Conservation (phyloP, 345 rosid genomes). For the Euclidium syriacum region DNA sequence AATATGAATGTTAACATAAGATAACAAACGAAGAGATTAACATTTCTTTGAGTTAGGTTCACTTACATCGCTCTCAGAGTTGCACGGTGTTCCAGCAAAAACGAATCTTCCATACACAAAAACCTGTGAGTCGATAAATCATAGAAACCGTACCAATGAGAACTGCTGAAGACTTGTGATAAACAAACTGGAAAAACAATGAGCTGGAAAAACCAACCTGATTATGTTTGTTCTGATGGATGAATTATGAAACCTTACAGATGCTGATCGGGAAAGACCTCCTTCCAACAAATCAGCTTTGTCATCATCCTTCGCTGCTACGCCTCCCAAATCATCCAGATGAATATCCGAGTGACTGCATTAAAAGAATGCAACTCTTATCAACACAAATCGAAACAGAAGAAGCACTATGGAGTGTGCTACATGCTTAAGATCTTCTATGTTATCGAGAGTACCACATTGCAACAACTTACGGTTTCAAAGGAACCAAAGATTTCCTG, state of each 20-base stretch:
- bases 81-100: slow-evolving; percentile 84
- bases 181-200: slow-evolving; percentile 2
- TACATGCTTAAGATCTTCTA: background rate
- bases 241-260: slow-evolving; percentile 57
- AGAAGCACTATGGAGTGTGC: background rate
- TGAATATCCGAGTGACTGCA: slow-evolving; percentile 90
- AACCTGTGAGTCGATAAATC: slow-evolving; percentile 42
- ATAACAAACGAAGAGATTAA: background rate
- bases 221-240: slow-evolving; percentile 64
- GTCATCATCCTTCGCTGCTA: slow-evolving; percentile 69
- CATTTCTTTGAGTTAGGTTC: background rate
- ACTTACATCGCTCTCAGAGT: slow-evolving; percentile 87
- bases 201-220: slow-evolving; percentile 43
- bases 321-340: slow-evolving; percentile 68
- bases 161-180: background rate
- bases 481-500: slow-evolving; percentile 47
- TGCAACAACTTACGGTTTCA: slow-evolving; percentile 68
- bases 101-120: slow-evolving; percentile 82
- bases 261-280: slow-evolving; percentile 76
- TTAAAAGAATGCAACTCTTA: slow-evolving; percentile 1
- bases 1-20: slow-evolving; percentile 13
- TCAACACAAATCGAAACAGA: background rate
- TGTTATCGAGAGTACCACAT: background rate
- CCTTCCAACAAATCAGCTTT: slow-evolving; percentile 84
- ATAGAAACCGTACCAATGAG: slow-evolving; percentile 12